These are phyloP conservation scores for Chamaenerion angustifolium DNA, from an alignment of 345 rosid species.

Conservation along the genomic window DNA sequence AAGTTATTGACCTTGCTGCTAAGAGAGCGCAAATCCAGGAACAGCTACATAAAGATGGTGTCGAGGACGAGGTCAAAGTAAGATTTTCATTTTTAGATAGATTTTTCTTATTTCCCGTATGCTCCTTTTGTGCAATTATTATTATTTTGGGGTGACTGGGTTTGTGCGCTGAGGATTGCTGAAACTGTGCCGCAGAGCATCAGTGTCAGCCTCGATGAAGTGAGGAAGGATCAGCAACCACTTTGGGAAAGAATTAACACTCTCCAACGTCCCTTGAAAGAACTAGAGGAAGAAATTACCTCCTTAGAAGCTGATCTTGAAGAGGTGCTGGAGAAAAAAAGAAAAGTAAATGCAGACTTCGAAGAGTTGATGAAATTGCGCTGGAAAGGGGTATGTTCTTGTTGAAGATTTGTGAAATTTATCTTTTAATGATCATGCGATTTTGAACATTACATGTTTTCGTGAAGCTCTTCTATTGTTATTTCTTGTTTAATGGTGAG, in stretches of 20 bases:
- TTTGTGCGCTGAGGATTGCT: constrained; percentile 1
- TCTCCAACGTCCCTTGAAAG: constrained; percentile 42
- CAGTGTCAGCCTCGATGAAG: constrained; percentile 81
- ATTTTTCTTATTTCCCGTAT: background rate
- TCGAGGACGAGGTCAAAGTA: constrained; percentile 95
- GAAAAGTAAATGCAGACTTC: constrained; percentile 38
- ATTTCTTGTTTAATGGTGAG: no score
- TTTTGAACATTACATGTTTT: background rate
- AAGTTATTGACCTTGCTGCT: constrained; percentile 76
- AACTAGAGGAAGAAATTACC: constrained; percentile 39
- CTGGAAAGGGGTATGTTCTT: constrained; percentile 49
- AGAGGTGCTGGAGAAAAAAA: constrained; percentile 39
- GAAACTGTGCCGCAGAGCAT: constrained; percentile 37
- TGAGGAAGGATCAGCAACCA: constrained; percentile 73
- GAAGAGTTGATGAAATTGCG: constrained; percentile 49
- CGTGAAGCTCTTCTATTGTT: no score
- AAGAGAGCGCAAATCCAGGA: constrained; percentile 76
- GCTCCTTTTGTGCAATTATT: background rate
- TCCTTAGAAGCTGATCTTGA: constrained; percentile 41
- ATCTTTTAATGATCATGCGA: background rate
- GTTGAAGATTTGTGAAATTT: background rate
- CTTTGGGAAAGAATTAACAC: constrained; percentile 38
- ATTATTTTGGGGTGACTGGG: background rate
- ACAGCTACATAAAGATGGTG: constrained; percentile 59
- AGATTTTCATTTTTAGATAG: constrained; percentile 8